phyloP scores from a whole-genome alignment of 441 rosid genomes.

The Dalechampia spathulata region DNA sequence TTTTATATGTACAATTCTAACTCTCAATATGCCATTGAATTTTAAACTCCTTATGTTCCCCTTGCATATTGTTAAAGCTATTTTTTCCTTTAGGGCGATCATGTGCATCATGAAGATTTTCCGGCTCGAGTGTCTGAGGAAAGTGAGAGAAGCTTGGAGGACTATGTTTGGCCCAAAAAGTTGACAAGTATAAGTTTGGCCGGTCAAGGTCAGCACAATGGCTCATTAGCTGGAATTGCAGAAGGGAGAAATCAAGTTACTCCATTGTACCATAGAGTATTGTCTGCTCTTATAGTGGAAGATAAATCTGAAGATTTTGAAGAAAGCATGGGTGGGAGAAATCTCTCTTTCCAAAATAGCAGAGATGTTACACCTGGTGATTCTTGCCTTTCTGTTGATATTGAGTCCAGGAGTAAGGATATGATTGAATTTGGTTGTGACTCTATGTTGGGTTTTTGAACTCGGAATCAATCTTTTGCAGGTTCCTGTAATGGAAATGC shows the following conservation, averaged over 20 bases:
- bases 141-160: conserved; percentile 18
- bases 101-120: conserved; percentile 22
- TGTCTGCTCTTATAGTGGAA: conserved; percentile 51
- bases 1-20: too few relatives aligned
- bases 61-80: neutral
- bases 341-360: conserved; percentile 19
- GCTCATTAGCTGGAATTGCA: conserved; percentile 14
- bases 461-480: conserved; percentile 23
- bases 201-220: conserved; percentile 21
- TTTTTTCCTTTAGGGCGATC: conserved; percentile 19
- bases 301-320: conserved; percentile 37
- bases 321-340: conserved; percentile 28
- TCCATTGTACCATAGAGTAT: conserved; percentile 51
- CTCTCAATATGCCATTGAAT: neutral
- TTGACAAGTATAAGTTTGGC: conserved; percentile 8
- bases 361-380: conserved; percentile 22
- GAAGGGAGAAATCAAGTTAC: conserved; percentile 22
- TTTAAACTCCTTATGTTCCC: neutral
- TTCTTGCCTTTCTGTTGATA: conserved; percentile 13
- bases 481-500: conserved; percentile 29
- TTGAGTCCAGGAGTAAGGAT: conserved; percentile 22
- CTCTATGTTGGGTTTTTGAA: conserved; percentile 21
- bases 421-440: conserved; percentile 24
- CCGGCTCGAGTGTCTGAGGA: conserved; percentile 22
- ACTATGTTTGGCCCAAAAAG: conserved; percentile 17